Conservation (phyloP, 495 filamentous ascomycete species). For the Lasiosphaeria hispida region DNA sequence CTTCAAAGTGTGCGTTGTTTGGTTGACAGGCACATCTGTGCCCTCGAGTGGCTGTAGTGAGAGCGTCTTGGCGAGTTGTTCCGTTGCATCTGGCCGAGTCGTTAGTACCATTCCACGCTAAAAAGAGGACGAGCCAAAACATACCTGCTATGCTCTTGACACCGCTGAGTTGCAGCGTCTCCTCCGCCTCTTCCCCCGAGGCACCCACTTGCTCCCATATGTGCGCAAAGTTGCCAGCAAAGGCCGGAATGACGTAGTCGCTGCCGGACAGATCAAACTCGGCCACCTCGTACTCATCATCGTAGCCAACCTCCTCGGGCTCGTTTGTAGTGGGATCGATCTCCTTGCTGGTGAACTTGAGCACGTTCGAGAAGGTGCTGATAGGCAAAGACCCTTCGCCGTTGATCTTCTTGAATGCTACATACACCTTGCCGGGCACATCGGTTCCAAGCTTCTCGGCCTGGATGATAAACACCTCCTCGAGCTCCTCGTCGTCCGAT, state of each 20-base stretch:
- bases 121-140: conserved; percentile 26
- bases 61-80: conserved; percentile 80
- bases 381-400: conserved; percentile 70
- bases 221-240: conserved; percentile 91
- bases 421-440: conserved; percentile 88
- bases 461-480: conserved; percentile 92
- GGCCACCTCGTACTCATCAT: conserved; percentile 96
- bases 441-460: conserved; percentile 75
- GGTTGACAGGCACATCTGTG: conserved; percentile 81
- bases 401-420: conserved; percentile 81
- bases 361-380: conserved; percentile 81
- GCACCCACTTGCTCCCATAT: conserved; percentile 95
- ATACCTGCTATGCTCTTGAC: conserved; percentile 91
- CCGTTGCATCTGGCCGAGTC: conserved; percentile 73
- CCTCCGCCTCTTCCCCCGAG: conserved; percentile 81
- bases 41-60: conserved; percentile 93
- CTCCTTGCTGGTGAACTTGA: conserved; percentile 97
- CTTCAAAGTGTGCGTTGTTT: conserved; percentile 90
- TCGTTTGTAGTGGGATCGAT: conserved; percentile 93
- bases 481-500: conserved; percentile 74
- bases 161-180: conserved; percentile 85
- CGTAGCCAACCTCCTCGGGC: conserved; percentile 88
- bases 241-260: conserved; percentile 91
- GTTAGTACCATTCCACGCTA: conserved; percentile 34
- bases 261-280: conserved; percentile 88